phyloP scores from a whole-genome alignment of 2,329 filamentous ascomycete species.

The Ophiostoma fasciatum region DNA sequence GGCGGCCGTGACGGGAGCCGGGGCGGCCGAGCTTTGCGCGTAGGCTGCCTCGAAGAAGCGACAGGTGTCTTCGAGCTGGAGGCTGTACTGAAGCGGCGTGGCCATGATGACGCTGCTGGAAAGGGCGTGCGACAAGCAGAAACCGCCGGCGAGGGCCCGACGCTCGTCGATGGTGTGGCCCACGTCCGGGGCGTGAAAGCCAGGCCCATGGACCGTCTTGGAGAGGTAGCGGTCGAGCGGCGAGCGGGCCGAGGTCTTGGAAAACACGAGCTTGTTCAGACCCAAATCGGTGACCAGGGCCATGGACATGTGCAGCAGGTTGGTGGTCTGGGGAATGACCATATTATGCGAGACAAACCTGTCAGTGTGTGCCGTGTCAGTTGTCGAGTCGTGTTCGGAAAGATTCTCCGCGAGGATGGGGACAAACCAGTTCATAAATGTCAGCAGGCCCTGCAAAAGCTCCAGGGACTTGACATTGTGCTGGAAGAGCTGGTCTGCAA shows the following conservation, averaged over 20 bases:
- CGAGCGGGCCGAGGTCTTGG: slow-evolving; percentile 3
- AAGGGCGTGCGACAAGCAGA: slow-evolving; percentile 23
- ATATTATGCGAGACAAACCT: slow-evolving; percentile 11
- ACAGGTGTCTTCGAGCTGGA: slow-evolving; percentile 12
- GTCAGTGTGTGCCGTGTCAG: neutral
- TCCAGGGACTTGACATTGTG: slow-evolving; percentile 8
- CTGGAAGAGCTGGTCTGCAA: slow-evolving; percentile 11
- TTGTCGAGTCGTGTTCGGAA: too few species aligned
- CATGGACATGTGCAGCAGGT: slow-evolving; percentile 12
- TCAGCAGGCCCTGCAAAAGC: slow-evolving; percentile 12
- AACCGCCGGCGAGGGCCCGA: slow-evolving; percentile 27
- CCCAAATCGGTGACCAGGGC: slow-evolving; percentile 13
- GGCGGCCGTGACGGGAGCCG: neutral
- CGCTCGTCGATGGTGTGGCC: slow-evolving; percentile 23
- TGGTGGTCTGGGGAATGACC: slow-evolving; percentile 10
- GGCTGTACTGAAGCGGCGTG: slow-evolving; percentile 29
- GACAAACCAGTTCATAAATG: slow-evolving; percentile 10
- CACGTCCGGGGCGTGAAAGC: slow-evolving; percentile 1
- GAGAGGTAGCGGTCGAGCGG: slow-evolving; percentile 9
- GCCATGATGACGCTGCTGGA: slow-evolving; percentile 12
- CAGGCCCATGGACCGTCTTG: slow-evolving; percentile 7
- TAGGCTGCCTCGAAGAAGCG: slow-evolving; percentile 7
- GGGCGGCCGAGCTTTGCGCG: neutral
- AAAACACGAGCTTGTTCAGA: slow-evolving; percentile 11
- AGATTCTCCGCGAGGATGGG: too few species aligned